Evolutionary conservation across 306 rosid species (phyloP).

Genomic region (Senna siamea): DNA sequence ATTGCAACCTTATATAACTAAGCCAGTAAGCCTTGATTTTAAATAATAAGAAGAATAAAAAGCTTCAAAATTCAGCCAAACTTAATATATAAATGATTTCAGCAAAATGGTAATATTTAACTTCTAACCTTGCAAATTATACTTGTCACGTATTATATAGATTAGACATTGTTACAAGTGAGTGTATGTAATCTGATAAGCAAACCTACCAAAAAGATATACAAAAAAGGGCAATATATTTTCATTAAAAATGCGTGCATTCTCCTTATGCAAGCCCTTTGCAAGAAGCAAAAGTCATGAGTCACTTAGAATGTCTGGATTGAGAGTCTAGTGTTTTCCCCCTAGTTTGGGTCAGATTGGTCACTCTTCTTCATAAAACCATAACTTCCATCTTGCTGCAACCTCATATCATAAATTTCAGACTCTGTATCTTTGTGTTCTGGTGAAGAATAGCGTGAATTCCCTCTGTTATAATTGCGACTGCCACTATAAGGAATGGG

Average conservation of each 20-base stretch:
- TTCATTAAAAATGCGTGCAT: constrained; percentile 17
- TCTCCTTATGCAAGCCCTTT: constrained; percentile 25
- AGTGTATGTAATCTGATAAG: background rate
- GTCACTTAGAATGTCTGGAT: constrained; percentile 16
- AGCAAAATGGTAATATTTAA: constrained; percentile 1
- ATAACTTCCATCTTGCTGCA: constrained; percentile 74
- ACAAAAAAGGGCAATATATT: constrained; percentile 12
- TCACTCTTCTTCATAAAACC: constrained; percentile 48
- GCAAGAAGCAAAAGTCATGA: constrained; percentile 22
- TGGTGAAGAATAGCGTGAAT: constrained; percentile 41
- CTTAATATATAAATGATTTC: constrained; percentile 34
- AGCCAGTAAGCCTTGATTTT: background rate
- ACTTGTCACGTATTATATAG: constrained; percentile 3
- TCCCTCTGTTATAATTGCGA: constrained; percentile 33
- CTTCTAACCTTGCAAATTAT: background rate
- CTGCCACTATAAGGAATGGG: constrained; percentile 16
- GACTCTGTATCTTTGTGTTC: constrained; percentile 43
- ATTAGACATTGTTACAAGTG: background rate
- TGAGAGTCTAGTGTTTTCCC: constrained; percentile 12
- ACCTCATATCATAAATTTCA: constrained; percentile 74
- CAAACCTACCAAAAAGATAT: background rate
- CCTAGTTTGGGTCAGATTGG: constrained; percentile 27
- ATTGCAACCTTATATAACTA: background rate
- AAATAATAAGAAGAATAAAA: background rate
- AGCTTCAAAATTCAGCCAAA: constrained; percentile 7